Conservation (phyloP, 768 basidiomycete species). For the Termitomyces sp. region DNA sequence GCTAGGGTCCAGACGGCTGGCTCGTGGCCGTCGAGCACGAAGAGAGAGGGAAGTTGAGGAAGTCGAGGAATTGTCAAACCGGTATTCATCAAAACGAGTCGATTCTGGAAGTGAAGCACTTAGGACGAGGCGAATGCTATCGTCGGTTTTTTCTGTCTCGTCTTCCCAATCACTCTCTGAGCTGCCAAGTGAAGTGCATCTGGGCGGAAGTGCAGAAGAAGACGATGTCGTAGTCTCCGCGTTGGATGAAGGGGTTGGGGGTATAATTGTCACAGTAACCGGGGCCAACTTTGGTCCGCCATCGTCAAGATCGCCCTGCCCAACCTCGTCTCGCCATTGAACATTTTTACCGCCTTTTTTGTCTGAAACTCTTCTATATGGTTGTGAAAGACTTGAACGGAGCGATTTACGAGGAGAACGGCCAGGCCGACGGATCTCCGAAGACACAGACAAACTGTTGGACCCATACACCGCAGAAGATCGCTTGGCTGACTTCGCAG, state of each 20-base stretch:
- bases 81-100: constrained; percentile 10
- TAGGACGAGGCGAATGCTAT: constrained; percentile 59
- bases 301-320: constrained; percentile 78
- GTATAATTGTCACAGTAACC: constrained; percentile 34
- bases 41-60: constrained; percentile 19
- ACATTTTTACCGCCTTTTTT: constrained; percentile 68
- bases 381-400: constrained; percentile 58
- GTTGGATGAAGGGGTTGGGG: constrained; percentile 33
- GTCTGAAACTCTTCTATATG: constrained; percentile 60
- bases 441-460: constrained; percentile 33
- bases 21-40: constrained; percentile 42
- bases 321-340: constrained; percentile 84
- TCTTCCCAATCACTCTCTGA: constrained; percentile 92
- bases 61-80: constrained; percentile 14
- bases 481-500: constrained; percentile 26
- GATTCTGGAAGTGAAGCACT: constrained; percentile 35
- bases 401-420: constrained; percentile 70
- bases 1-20: constrained; percentile 63
- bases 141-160: constrained; percentile 64
- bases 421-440: constrained; percentile 47
- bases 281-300: constrained; percentile 30
- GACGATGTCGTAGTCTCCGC: constrained; percentile 16
- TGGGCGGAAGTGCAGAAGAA: constrained; percentile 26
- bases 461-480: constrained; percentile 31
- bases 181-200: constrained; percentile 47